phyloP scores from a whole-genome alignment of 257 asterid species.

The Nicotiana sylvestris region DNA sequence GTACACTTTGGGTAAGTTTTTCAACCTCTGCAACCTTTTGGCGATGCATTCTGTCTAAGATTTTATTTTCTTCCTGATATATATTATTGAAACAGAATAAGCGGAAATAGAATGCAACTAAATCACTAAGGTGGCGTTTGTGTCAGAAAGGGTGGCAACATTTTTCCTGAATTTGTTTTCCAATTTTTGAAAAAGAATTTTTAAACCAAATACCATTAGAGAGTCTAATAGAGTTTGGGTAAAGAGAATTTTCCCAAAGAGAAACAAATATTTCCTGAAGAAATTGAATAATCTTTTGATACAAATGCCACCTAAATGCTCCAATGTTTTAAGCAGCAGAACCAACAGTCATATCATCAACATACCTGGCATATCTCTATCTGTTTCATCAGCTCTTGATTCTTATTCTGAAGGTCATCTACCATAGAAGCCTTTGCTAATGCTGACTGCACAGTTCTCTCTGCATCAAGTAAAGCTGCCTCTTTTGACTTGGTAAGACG shows the following conservation, averaged over 20 bases:
- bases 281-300: neutral
- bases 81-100: constrained; percentile 8
- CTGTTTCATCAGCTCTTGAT: constrained; percentile 95
- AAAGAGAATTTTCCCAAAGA: constrained; percentile 7
- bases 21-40: constrained; percentile 98
- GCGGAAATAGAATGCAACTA: neutral
- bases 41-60: constrained; percentile 85
- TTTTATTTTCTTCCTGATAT: constrained; percentile 88
- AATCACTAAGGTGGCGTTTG: neutral
- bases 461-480: constrained; percentile 95
- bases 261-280: constrained; percentile 3
- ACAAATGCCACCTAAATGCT: neutral
- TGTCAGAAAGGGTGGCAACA: neutral
- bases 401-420: constrained; percentile 95
- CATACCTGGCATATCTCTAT: constrained; percentile 92
- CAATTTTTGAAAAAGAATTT: neutral
- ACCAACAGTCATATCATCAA: neutral
- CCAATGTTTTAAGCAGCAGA: constrained; percentile 2
- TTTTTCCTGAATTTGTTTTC: neutral
- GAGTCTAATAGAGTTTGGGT: neutral
- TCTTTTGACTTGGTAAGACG: constrained; percentile 95
- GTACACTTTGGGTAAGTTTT: constrained; percentile 92
- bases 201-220: neutral
- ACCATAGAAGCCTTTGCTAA: constrained; percentile 97
- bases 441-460: constrained; percentile 90